These are phyloP conservation scores for Suillus alpinus DNA, from an alignment of 768 basidiomycete genomes.

Conservation along the genomic window DNA sequence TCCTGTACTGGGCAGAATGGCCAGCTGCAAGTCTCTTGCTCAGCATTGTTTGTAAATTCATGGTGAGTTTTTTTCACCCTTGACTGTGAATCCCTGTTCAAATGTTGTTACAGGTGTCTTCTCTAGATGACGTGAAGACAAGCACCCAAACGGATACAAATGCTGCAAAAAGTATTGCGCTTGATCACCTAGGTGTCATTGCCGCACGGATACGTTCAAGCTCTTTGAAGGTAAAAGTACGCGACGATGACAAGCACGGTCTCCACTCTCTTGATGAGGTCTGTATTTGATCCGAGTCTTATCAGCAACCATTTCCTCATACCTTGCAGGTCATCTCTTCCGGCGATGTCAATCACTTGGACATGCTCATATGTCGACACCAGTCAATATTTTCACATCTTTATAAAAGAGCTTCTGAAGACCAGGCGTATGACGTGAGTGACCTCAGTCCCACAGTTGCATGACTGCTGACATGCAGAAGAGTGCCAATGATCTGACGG, in stretches of 20 bases:
- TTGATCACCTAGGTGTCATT: slow-evolving; percentile 94
- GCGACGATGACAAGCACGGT: slow-evolving; percentile 30
- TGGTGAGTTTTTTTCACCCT: slow-evolving; percentile 51
- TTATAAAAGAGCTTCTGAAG: slow-evolving; percentile 67
- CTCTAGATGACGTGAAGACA: slow-evolving; percentile 79
- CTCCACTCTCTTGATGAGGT: slow-evolving; percentile 72
- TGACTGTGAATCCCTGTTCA: background rate
- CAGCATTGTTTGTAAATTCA: slow-evolving; percentile 75
- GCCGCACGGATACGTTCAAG: slow-evolving; percentile 75
- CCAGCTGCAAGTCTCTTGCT: slow-evolving; percentile 86
- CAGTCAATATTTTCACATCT: slow-evolving; percentile 66
- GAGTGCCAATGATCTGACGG: slow-evolving; percentile 83
- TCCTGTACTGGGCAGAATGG: slow-evolving; percentile 97
- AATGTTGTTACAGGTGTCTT: slow-evolving; percentile 55
- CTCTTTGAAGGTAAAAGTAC: slow-evolving; percentile 36
- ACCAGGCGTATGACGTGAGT: slow-evolving; percentile 78
- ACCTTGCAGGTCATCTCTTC: slow-evolving; percentile 49
- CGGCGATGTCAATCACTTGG: slow-evolving; percentile 49
- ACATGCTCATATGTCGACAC: slow-evolving; percentile 59
- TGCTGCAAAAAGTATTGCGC: slow-evolving; percentile 82
- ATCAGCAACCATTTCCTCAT: background rate
- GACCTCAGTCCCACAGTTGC: background rate
- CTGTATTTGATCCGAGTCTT: slow-evolving; percentile 21
- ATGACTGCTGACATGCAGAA: slow-evolving; percentile 26
- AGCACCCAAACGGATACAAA: slow-evolving; percentile 66